Conservation (phyloP, 176 grass and related monocot species). For the Cenchrus fungigraminus region DNA sequence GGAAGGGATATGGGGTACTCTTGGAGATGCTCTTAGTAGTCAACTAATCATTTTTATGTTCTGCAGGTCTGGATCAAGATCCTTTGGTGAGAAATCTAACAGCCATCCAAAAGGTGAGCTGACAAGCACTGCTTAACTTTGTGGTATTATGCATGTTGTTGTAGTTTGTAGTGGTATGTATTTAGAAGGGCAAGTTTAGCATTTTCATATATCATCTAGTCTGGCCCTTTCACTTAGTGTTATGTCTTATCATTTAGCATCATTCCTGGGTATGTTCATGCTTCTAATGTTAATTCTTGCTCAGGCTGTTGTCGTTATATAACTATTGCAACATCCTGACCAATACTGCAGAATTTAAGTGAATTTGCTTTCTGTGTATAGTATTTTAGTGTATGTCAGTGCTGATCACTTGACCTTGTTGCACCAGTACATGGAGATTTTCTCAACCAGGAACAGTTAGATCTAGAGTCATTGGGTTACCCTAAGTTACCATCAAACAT, state of each 20-base stretch:
- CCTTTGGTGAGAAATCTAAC: background rate
- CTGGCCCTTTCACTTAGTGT: background rate
- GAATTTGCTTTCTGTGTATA: background rate
- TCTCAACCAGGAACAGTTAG: too few species aligned
- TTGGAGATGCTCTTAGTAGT: too few species aligned
- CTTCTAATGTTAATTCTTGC: conserved; percentile 1
- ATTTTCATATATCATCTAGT: background rate
- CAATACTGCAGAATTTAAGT: background rate
- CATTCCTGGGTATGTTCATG: background rate
- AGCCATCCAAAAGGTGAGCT: background rate
- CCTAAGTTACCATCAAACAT: too few species aligned
- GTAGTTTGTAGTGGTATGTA: background rate
- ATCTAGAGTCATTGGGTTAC: too few species aligned
- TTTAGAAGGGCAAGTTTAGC: background rate
- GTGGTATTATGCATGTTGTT: background rate
- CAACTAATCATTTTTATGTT: background rate
- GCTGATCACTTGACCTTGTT: too few species aligned
- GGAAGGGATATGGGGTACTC: too few species aligned
- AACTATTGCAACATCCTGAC: background rate
- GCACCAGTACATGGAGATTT: too few species aligned
- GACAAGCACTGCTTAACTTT: background rate
- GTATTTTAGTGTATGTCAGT: background rate
- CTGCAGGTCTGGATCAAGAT: background rate
- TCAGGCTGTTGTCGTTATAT: background rate
- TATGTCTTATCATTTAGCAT: background rate